Conservation (phyloP, 345 rosid species). For the Aquilaria sinensis region DNA sequence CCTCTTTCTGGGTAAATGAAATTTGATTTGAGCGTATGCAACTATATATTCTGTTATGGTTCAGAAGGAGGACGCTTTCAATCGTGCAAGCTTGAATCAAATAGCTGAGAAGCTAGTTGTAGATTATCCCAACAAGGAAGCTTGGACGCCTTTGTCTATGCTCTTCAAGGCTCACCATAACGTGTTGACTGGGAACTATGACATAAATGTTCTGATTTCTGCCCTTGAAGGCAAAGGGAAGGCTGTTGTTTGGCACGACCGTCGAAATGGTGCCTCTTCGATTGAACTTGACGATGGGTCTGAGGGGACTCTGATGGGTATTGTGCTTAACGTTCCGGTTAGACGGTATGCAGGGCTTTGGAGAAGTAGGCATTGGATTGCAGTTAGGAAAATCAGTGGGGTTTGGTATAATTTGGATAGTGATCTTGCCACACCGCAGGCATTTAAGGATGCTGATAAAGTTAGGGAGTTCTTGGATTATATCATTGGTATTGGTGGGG, state of each 20-base stretch:
- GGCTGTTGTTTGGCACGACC: constrained; percentile 76
- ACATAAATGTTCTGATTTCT: constrained; percentile 70
- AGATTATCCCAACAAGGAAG: constrained; percentile 47
- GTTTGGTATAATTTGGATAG: constrained; percentile 90
- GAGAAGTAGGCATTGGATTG: constrained; percentile 86
- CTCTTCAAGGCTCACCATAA: constrained; percentile 84
- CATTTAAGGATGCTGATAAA: constrained; percentile 36
- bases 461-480: constrained; percentile 56
- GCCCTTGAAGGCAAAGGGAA: constrained; percentile 66
- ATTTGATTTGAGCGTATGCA: too few relatives aligned
- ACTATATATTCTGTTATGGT: not conserved
- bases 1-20: too few relatives aligned
- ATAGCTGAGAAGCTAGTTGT: constrained; percentile 54
- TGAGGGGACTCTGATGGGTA: constrained; percentile 47
- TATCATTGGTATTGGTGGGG: constrained; percentile 43
- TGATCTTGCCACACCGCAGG: constrained; percentile 48
- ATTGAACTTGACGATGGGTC: constrained; percentile 51
- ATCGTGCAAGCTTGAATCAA: constrained; percentile 47
- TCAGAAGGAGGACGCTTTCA: constrained; percentile 66
- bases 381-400: constrained; percentile 63
- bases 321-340: constrained; percentile 67
- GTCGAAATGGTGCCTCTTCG: constrained; percentile 45
- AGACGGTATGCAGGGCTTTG: constrained; percentile 71
- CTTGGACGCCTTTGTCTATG: constrained; percentile 67
- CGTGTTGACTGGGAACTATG: constrained; percentile 74